Base-by-base conservation (phyloP, 805 yeast genomes). In the Myxozyma neglecta region DNA sequence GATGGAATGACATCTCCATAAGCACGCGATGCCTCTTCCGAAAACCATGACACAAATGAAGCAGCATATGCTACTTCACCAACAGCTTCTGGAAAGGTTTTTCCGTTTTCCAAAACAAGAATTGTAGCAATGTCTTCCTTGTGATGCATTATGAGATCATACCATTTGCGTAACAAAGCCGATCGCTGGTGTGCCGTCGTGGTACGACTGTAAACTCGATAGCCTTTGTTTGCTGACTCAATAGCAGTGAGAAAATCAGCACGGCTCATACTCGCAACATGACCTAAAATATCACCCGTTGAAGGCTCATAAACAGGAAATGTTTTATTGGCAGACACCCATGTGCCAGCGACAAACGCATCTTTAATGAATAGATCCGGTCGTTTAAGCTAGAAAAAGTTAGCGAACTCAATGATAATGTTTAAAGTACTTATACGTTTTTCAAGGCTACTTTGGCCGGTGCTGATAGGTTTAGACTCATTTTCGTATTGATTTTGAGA, bases 1-100 rank as follows among this genome's bases (percentile, higher is more conserved):
- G 76, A 79, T 32, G 75, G 68, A 59, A 88, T 84, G 20, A 80
- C 75, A 64, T 85, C 86, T 13, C 93, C 93, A 58, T 83, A 77
- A 29, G 83, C 73, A 68, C 90, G 81, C 42, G 91, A 88, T 4
- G 93, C 93, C 68, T 85, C 89, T 73, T 88, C 94, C 34, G 94
- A 79, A 71, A 85, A 92, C 97, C 97, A 92, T 71, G 90, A 92
- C 72, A 89, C 89, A 74, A 88, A 91, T 6, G 89, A 83, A 1
- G 90, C 87, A 13, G 88, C 86, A 67, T 86, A 85, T 56, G 67
- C 63, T 35, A 88, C 80, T 71, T 88, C 94, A 6, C 91, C 92
- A 52, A 76, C 71, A 16, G 92, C 85, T 72, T 88, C 94, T 0
- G 84, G 80, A n/a, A 79, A 75, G 0, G 92, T 82, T 74, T 88